A percentile compares a stretch with the other conserved stretches of the same genome.
These are phyloP conservation scores for Heritiera littoralis DNA, from an alignment of 345 rosid species.

Conservation along the genomic window DNA sequence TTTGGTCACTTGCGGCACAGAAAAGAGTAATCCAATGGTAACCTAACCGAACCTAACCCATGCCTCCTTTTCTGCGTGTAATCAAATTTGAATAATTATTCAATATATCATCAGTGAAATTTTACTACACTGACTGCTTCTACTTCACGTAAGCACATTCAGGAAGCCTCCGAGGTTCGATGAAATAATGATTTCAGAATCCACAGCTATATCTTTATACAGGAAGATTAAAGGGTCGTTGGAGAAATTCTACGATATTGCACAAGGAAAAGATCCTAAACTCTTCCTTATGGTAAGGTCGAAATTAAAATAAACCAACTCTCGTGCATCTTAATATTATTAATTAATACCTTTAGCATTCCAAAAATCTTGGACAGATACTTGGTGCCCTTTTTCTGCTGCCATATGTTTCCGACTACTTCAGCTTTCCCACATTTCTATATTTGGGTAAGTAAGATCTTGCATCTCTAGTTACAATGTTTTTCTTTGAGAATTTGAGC, in stretches of 20 bases:
- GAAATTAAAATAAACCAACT: background rate
- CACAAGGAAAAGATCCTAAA: slow-evolving; percentile 44
- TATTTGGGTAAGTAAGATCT: slow-evolving; percentile 45
- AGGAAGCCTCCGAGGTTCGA: slow-evolving; percentile 48
- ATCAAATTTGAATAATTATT: no score
- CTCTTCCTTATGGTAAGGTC: slow-evolving; percentile 43
- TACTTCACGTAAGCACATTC: background rate
- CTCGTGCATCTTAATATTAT: background rate
- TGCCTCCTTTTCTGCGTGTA: no score
- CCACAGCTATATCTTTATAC: slow-evolving; percentile 33
- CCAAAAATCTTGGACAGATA: slow-evolving; percentile 32
- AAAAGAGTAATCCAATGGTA: slow-evolving; percentile 51
- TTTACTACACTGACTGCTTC: no score
- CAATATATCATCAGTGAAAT: no score
- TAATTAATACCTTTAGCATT: background rate
- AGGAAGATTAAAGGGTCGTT: slow-evolving; percentile 35
- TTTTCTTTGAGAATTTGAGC: background rate
- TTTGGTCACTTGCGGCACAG: background rate
- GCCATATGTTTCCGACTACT: slow-evolving; percentile 42
- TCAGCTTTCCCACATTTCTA: slow-evolving; percentile 45
- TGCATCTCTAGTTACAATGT: background rate
- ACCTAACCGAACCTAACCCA: background rate
- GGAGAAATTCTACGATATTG: slow-evolving; percentile 38
- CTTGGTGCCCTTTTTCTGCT: slow-evolving; percentile 44
- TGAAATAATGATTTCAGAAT: slow-evolving; percentile 41